Conservation (phyloP, 2,329 filamentous ascomycete species). For the Lecanicillium sp. region DNA sequence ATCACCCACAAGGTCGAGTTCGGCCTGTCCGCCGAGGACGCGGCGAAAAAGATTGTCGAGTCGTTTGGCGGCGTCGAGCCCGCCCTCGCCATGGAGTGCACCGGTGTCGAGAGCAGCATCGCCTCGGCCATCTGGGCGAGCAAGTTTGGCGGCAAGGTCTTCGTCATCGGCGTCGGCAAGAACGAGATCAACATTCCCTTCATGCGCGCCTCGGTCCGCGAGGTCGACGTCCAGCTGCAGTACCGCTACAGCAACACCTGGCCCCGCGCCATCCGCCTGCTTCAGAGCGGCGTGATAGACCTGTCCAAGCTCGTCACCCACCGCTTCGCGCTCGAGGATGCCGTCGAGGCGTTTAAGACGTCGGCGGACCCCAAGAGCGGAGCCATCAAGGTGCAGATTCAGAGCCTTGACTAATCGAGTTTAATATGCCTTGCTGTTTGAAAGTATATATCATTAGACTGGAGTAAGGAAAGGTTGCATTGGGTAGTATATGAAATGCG, state of each 20-base stretch:
- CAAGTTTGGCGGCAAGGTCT: conserved; percentile 95
- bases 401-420: conserved; percentile 52
- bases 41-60: conserved; percentile 58
- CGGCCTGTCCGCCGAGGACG: conserved; percentile 60
- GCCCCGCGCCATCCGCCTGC: conserved; percentile 84
- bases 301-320: conserved; percentile 81
- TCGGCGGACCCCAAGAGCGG: conserved; percentile 83
- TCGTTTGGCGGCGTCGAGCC: conserved; percentile 76
- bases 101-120: conserved; percentile 87
- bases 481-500: too few species aligned
- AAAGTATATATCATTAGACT: too few species aligned
- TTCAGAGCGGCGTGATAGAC: conserved; percentile 79
- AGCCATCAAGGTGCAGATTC: conserved; percentile 97
- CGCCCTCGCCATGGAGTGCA: conserved; percentile 81
- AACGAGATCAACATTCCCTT: conserved; percentile 95
- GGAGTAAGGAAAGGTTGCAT: too few species aligned
- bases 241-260: conserved; percentile 96
- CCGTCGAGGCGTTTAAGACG: conserved; percentile 82
- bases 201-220: conserved; percentile 83
- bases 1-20: conserved; percentile 70
- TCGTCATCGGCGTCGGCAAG: conserved; percentile 91
- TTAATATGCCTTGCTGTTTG: too few species aligned
- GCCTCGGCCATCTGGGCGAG: conserved; percentile 79
- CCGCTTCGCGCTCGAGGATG: conserved; percentile 78
- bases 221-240: conserved; percentile 94